Evolutionary conservation across 176 grass and related monocot species (phyloP), one percentile per base, ranked within the genome.

Genomic region (maize (Zea mays)): DNA sequence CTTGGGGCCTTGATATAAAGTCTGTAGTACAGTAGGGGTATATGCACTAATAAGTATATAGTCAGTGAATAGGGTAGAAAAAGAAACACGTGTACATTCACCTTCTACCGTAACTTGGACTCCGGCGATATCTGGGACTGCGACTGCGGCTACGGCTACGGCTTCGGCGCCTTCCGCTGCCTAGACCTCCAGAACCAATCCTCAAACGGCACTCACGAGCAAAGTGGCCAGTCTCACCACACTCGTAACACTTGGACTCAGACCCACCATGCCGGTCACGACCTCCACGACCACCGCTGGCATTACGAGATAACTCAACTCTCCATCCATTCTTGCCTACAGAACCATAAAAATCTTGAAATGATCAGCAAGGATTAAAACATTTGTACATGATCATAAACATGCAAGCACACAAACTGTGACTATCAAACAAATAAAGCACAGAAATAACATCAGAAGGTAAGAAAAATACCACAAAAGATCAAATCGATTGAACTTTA

Each of bases 91-190:
- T 44, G 0, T 21, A 14, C 6, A 13, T 6, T 86, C 74, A 97
- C 93, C 93, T 97, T 86, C 90, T 90, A 38, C 90, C 83, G 70
- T 97, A 97, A 81, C 93, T 97, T 78, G 90, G 93, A 72, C 93
- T 97, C 45, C 90, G 80, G 10, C 93, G 93, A 68, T 88, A 93
- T 67, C 90, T 82, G 19, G 93, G 90, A 75, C 90, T 94, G 41
- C 89, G 80, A 64, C 88, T 87, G 16, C 81, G 81, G 74, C 91
- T 90, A 0, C 86, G 77, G 46, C 85, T 81, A 49, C 79, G 62
- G 75, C 82, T 84, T 46, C 90, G 83, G 75, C 80, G 90, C 73
- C 90, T 97, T 83, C 85, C 88, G 79, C 90, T 91, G 42, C 90
- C 90, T 47, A 93, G 75, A 65, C 90, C 90, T 55, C 90, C 86